Percentiles rank a stretch among this genome's conserved stretches.
Conservation (phyloP, 176 grass and related monocot genomes). For the Phyllostachys edulis region DNA sequence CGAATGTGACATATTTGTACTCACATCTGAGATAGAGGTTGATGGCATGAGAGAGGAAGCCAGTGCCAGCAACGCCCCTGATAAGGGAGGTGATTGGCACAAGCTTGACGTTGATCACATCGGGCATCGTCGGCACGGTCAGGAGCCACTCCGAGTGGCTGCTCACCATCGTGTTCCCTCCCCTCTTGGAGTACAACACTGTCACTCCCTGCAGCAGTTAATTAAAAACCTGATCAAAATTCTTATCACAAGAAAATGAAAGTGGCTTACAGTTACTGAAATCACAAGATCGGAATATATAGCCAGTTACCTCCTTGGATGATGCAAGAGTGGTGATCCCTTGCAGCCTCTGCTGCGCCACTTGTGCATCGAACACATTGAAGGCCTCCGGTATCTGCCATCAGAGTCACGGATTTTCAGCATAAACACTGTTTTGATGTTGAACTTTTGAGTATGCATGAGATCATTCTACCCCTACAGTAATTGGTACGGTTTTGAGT, state of each 20-base stretch:
- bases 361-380: slow-evolving; percentile 77
- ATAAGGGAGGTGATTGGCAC: slow-evolving; percentile 87
- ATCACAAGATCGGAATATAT: neutral
- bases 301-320: slow-evolving; percentile 62
- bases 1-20: neutral
- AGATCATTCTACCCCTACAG: neutral
- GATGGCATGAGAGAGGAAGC: slow-evolving; percentile 95
- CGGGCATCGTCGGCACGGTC: slow-evolving; percentile 68
- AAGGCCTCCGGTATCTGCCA: slow-evolving; percentile 75
- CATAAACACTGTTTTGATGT: neutral
- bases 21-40: slow-evolving; percentile 97
- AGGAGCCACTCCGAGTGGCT: slow-evolving; percentile 88
- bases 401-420: neutral
- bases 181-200: slow-evolving; percentile 83
- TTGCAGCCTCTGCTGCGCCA: slow-evolving; percentile 50
- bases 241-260: neutral
- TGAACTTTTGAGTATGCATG: neutral
- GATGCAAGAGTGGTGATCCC: slow-evolving; percentile 64
- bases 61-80: slow-evolving; percentile 58
- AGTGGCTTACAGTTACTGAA: no score
- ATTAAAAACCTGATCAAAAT: neutral
- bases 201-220: slow-evolving; percentile 55
- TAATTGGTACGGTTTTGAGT: neutral
- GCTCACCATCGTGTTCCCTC: slow-evolving; percentile 60
- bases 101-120: slow-evolving; percentile 74